Evolutionary conservation across 2,329 filamentous ascomycete species (phyloP), one percentile per base, ranked within the genome.

Genomic region (Fusarium cyanostomum): DNA sequence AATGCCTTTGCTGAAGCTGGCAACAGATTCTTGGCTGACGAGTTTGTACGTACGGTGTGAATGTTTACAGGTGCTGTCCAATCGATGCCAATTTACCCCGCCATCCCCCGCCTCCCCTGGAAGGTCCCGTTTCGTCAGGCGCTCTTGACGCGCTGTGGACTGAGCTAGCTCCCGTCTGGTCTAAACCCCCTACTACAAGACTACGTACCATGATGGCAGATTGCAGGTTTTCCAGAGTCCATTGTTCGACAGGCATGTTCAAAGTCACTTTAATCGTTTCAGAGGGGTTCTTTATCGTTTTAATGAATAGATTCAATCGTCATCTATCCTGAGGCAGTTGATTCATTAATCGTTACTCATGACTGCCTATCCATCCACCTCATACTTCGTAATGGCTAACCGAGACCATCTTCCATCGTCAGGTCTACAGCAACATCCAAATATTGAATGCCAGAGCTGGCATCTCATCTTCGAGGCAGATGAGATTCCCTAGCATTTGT

Each of bases 221-320:
- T 37, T 30, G 24, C 31, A 28, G n/a, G 41, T 35, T 59, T 12
- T 24, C 35, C 43, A 39, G 45, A 39, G 35, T 41, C 34, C 24
- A 38, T 21, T 13, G 10, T 8, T 26, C 27, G 21, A 13, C 21
- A 31, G n/a, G 34, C n/a, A 30, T 34, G 44, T 21, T 15, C 44
- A 56, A 33, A 24, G 10, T 51, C 43, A 45, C 33, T 45, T 49
- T 11, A 43, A 27, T 49, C 35, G 10, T 27, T 33, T 18, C 12
- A 24, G 7, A 43, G 21, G 24, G 21, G 8, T 35, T 51, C 12
- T 30, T 21, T 56, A 42, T 51, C 41, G 21, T 65, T 65, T 66
- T 68, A 69, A 74, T 75, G 76, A 74, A 78, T 82, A 82, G 80
- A 82, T 83, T 84, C 82, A 81, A 82, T 68, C 71, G 81, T 79